phyloP scores from a whole-genome alignment of 1,139 yeast genomes.

The Hanseniaspora uvarum region DNA sequence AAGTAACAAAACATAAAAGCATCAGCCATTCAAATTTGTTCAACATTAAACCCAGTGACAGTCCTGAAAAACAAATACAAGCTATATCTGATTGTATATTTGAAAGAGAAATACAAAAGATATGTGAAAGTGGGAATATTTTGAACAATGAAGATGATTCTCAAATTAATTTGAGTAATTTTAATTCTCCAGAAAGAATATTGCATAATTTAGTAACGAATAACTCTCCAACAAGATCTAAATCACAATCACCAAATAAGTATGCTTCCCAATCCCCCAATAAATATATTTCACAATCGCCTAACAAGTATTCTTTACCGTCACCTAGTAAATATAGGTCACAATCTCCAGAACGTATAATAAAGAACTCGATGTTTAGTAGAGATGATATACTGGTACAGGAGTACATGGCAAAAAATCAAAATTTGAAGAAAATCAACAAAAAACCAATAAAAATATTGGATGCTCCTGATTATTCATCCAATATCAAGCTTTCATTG shows the following conservation, averaged over 20 bases:
- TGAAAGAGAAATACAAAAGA: slow-evolving; percentile 9
- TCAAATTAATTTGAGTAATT: background rate
- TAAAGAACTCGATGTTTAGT: background rate
- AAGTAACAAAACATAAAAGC: background rate
- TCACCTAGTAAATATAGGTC: background rate
- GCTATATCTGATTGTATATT: slow-evolving; percentile 8
- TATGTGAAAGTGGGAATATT: slow-evolving; percentile 5
- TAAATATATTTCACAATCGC: background rate
- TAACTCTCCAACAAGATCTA: slow-evolving; percentile 8
- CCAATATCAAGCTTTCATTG: slow-evolving; percentile 82
- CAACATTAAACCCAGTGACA: slow-evolving; percentile 8
- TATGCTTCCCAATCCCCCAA: background rate
- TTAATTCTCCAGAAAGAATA: slow-evolving; percentile 12
- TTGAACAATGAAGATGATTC: background rate
- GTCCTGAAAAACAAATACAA: slow-evolving; percentile 15
- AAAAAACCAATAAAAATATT: slow-evolving; percentile 85
- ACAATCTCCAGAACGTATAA: background rate
- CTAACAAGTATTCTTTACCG: background rate
- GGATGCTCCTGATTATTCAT: slow-evolving; percentile 92
- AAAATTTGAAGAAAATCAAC: slow-evolving; percentile 57
- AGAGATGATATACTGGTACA: slow-evolving; percentile 2
- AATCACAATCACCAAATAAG: background rate
- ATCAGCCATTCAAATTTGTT: background rate
- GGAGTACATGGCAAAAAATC: background rate
- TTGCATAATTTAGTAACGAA: background rate